phyloP scores from a whole-genome alignment of 768 basidiomycete species.

The Boletus pseudopeckii region DNA sequence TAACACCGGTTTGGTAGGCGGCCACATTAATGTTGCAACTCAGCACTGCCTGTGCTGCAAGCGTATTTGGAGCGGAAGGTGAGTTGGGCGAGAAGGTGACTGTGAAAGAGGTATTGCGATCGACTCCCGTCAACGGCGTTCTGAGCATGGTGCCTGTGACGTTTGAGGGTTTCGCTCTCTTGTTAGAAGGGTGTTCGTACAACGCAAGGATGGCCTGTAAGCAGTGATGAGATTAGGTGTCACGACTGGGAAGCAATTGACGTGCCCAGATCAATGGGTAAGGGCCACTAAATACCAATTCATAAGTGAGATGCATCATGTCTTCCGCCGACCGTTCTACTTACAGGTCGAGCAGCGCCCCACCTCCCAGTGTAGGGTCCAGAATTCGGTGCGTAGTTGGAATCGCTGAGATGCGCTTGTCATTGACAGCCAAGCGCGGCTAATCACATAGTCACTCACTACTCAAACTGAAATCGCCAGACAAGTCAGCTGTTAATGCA shows the following conservation, averaged over 20 bases:
- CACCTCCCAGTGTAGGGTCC: constrained; percentile 77
- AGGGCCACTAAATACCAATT: constrained; percentile 53
- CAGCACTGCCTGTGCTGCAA: constrained; percentile 70
- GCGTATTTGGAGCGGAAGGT: constrained; percentile 26
- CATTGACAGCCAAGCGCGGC: neutral
- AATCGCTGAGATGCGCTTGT: constrained; percentile 41
- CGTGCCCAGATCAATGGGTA: constrained; percentile 79
- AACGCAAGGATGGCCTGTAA: constrained; percentile 68
- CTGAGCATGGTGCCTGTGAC: constrained; percentile 74
- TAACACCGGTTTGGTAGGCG: constrained; percentile 47
- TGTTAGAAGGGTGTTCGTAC: constrained; percentile 78
- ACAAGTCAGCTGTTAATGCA: constrained; percentile 72
- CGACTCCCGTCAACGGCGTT: constrained; percentile 74
- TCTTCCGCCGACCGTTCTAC: constrained; percentile 24
- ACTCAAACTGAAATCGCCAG: constrained; percentile 62
- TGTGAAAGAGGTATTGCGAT: constrained; percentile 71
- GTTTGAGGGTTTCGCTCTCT: constrained; percentile 49
- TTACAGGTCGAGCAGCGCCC: constrained; percentile 80
- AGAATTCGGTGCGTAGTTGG: constrained; percentile 72
- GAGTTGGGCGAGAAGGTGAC: constrained; percentile 60
- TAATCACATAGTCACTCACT: constrained; percentile 37
- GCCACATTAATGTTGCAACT: constrained; percentile 63
- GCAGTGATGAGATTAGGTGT: constrained; percentile 10
- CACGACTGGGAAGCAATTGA: neutral
- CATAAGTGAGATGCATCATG: constrained; percentile 1